Evolutionary conservation across 805 yeast species (phyloP).

Genomic region (Soucietia sequanensis): DNA sequence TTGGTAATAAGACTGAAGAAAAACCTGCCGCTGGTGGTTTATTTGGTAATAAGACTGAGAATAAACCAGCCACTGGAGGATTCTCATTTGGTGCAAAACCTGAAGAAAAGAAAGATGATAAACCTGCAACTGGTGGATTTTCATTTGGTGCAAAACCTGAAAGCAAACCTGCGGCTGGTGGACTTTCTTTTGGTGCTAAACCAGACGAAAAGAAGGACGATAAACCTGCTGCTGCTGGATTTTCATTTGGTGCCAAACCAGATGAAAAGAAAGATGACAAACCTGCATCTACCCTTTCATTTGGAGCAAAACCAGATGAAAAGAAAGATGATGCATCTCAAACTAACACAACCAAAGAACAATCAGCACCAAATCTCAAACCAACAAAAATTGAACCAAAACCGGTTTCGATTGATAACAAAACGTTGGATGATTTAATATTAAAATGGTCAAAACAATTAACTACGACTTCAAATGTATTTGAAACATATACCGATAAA

Average conservation of each 20-base stretch:
- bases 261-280: constrained; percentile 17
- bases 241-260: constrained; percentile 9
- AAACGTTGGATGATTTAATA: constrained; percentile 88
- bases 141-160: constrained; percentile 19
- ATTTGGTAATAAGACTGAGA: constrained; percentile 14
- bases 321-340: constrained; percentile 1
- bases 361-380: constrained; percentile 31
- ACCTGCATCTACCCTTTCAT: constrained; percentile 11
- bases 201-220: constrained; percentile 20
- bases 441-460: constrained; percentile 91
- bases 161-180: constrained; percentile 7
- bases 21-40: constrained; percentile 8
- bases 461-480: constrained; percentile 67
- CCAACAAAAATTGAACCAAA: constrained; percentile 61
- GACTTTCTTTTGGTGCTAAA: constrained; percentile 14
- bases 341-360: constrained; percentile 6
- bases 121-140: constrained; percentile 16
- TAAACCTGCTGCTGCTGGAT: constrained; percentile 13
- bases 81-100: constrained; percentile 25
- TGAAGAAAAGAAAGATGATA: constrained; percentile 20
- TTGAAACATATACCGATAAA: constrained; percentile 69
- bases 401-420: constrained; percentile 79
- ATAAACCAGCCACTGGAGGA: constrained; percentile 13
- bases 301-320: constrained; percentile 17
- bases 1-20: constrained; percentile 10